phyloP scores from a whole-genome alignment of 2,329 filamentous ascomycete genomes.

The Cladophialophora immunda region DNA sequence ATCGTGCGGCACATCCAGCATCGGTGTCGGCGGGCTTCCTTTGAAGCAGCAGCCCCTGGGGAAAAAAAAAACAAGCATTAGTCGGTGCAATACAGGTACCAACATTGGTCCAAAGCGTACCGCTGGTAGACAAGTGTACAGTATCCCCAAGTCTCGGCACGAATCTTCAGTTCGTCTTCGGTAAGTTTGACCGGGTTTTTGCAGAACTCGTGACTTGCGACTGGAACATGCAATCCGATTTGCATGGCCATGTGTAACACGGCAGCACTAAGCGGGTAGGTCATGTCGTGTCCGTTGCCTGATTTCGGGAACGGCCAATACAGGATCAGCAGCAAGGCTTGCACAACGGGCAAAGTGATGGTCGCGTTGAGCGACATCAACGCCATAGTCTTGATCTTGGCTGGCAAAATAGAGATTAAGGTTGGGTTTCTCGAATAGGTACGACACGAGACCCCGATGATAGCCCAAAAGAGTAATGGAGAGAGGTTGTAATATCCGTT shows the following conservation, averaged over 20 bases:
- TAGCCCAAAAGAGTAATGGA: slow-evolving; percentile 84
- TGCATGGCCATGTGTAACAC: slow-evolving; percentile 55
- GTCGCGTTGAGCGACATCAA: slow-evolving; percentile 44
- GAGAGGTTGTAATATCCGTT: slow-evolving; percentile 81
- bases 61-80: slow-evolving; percentile 8
- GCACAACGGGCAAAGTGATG: slow-evolving; percentile 48
- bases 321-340: slow-evolving; percentile 49
- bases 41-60: slow-evolving; percentile 50
- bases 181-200: slow-evolving; percentile 45
- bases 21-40: slow-evolving; percentile 48
- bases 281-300: slow-evolving; percentile 45
- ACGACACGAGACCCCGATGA: slow-evolving; percentile 50
- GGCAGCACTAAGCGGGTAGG: slow-evolving; percentile 49
- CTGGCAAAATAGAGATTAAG: slow-evolving; percentile 46
- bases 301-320: slow-evolving; percentile 53
- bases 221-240: slow-evolving; percentile 53
- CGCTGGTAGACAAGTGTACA: slow-evolving; percentile 52
- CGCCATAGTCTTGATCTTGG: slow-evolving; percentile 49
- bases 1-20: slow-evolving; percentile 49
- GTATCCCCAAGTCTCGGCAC: slow-evolving; percentile 53
- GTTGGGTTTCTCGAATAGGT: slow-evolving; percentile 52
- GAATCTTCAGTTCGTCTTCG: slow-evolving; percentile 48
- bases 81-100: neutral
- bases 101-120: slow-evolving; percentile 38
- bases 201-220: slow-evolving; percentile 54